A percentile compares a stretch with the other conserved stretches of the same genome.
Conservation (phyloP, 495 filamentous ascomycete species). For the Neurospora pannonica region DNA sequence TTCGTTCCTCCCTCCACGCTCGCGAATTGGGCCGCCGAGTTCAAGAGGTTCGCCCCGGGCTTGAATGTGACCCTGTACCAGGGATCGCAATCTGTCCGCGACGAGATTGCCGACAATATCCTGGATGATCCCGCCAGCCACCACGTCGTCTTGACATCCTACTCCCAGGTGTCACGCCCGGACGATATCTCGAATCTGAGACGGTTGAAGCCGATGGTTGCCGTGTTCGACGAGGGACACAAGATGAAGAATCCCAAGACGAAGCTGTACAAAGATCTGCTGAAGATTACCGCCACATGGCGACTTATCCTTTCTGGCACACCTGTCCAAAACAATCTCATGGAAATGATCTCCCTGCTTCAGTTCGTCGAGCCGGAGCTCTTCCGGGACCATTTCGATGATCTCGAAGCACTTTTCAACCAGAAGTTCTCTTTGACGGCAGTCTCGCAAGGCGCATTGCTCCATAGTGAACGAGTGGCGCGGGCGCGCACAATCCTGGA, state of each 20-base stretch:
- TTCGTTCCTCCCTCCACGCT: constrained; percentile 87
- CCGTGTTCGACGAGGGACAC: constrained; percentile 91
- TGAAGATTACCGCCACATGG: constrained; percentile 67
- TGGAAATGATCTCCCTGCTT: constrained; percentile 79
- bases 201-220: constrained; percentile 44
- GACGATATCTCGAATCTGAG: constrained; percentile 33
- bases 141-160: constrained; percentile 88
- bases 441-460: constrained; percentile 59
- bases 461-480: constrained; percentile 76
- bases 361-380: constrained; percentile 83
- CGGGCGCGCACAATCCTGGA: constrained; percentile 87
- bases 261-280: constrained; percentile 67
- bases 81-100: constrained; percentile 53
- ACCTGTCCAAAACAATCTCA: constrained; percentile 90
- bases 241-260: constrained; percentile 79
- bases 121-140: constrained; percentile 51
- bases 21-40: constrained; percentile 92
- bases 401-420: constrained; percentile 74
- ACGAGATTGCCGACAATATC: constrained; percentile 56
- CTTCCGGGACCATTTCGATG: constrained; percentile 63
- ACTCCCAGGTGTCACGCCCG: constrained; percentile 38
- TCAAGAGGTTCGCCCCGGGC: constrained; percentile 72
- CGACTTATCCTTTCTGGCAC: constrained; percentile 85
- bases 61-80: constrained; percentile 76
- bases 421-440: constrained; percentile 80